Base-by-base conservation (phyloP, 2,329 filamentous ascomycete species). In the Leptosphaerulina australis region DNA sequence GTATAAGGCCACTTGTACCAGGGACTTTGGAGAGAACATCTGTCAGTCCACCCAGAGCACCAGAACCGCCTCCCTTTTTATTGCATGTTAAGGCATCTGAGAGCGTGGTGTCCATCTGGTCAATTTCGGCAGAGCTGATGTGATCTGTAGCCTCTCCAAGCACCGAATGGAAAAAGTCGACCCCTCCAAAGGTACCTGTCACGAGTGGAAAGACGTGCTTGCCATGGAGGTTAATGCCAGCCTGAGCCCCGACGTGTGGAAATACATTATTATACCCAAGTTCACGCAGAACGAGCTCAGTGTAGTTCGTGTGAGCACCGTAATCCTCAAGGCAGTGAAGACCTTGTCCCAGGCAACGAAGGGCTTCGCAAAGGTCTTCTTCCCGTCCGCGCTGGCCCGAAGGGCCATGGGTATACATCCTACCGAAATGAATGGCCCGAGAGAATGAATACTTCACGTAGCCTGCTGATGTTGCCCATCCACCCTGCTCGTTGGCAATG, bases 381-480 rank as follows among this genome's bases (percentile, higher is more conserved):
- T 78, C 75, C 6, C 62, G 55, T 35, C 72, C 72, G 29, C 72
- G 68, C 35, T 74, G 72, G 24, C 70, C 72, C 24, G 74, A 69
- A 8, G 71, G 63, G 9, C 75, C 75, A 51, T 74, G 70, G 1
- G 76, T 79, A 55, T 78, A 80, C 51, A 77, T 52, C 17, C 77
- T 67, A 7, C 77, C 77, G 46, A 75, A 79, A 56, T 79, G 77
- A 34, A 80, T 80, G 17, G 72, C 73, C 41, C 78, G 72, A 18
- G 74, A 69, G 37, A 80, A 77, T 14, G 74, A 76, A 59, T 82
- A 72, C 33, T 70, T 74, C 52, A 96, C 81, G 66, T 93, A 97
- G 29, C 89, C 92, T 6, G 89, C 79, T 56, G 91, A 96, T 15
- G 94, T 99, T 1, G 92, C 90, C 89, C 92, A 97, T 30, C 84